Percentiles rank a stretch among this genome's conserved stretches.
Evolutionary conservation across 352 stramenopile species (phyloP).

Genomic region (Poterioochromonas sp.): DNA sequence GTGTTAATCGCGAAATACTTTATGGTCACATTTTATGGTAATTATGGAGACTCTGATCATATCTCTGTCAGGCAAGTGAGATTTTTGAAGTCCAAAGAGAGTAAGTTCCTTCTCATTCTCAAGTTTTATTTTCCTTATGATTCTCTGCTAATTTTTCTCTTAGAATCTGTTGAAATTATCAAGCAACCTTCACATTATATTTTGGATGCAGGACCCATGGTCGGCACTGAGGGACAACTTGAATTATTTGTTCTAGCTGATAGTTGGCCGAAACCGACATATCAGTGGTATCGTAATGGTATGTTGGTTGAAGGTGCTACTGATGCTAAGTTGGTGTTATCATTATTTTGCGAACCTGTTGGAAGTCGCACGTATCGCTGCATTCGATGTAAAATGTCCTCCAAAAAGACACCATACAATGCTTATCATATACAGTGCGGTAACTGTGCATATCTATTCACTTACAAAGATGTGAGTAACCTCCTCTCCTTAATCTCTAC

Average conservation of each 20-base stretch:
- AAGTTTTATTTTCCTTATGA: background rate
- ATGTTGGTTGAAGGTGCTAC: background rate
- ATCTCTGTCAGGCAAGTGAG: slow-evolving; percentile 26
- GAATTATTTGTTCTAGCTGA: background rate
- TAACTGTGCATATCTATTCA: slow-evolving; percentile 20
- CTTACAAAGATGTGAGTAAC: slow-evolving; percentile 22
- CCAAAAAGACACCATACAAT: background rate
- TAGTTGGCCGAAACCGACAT: slow-evolving; percentile 27
- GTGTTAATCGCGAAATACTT: slow-evolving; percentile 25
- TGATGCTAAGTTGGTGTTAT: background rate
- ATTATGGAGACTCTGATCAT: slow-evolving; percentile 30
- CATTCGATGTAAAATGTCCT: slow-evolving; percentile 25
- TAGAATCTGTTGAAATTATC: slow-evolving; percentile 20
- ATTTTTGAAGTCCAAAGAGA: slow-evolving; percentile 22
- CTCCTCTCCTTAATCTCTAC: background rate
- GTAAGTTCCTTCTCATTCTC: slow-evolving; percentile 24
- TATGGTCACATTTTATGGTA: background rate
- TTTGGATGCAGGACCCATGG: background rate
- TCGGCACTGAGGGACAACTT: background rate
- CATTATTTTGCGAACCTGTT: background rate
- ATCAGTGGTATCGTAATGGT: slow-evolving; percentile 25
- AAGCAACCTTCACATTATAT: slow-evolving; percentile 23
- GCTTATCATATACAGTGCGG: slow-evolving; percentile 25
- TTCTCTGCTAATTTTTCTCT: background rate
- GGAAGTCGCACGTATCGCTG: slow-evolving; percentile 20